Base-by-base conservation (phyloP, 352 stramenopile genomes). In the Detonula confervacea region DNA sequence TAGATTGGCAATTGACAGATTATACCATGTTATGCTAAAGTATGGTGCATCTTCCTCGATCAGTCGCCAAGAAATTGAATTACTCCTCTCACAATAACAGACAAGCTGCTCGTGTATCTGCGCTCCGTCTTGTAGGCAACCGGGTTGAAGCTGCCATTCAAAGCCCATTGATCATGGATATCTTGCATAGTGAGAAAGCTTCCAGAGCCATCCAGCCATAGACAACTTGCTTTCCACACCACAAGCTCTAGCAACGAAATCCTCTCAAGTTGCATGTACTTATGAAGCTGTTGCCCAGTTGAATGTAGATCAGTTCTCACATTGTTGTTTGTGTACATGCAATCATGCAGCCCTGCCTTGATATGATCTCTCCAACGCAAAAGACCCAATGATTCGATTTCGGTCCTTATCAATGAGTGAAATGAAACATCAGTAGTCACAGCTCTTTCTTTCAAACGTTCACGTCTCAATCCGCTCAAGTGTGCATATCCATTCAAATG, bases 181-280 rank as follows among this genome's bases (percentile, higher is more conserved):
- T 73, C 64, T 65, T 73, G 64, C 64, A 73, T 73, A 20, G 64
- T 64, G 18, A 2, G 20, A 54, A 73, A 73, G 30, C 11, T 54
- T 35, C 35, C 25, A 11, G 64, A 73, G 18, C 49, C 64, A 73
- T 73, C 64, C 12, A 73, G 52, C 27, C 51, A 59, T 0, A 73
- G 8, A 27, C 46, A 73, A 24, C 49, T 73, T 37, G 47, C 64
- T 73, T 73, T 73, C 47, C 64, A 73, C 0, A 64, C 64, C 27
- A 51, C 64, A 25, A 73, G 49, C 37, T 73, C 64, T 9, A 64
- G 35, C 64, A 73, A 22, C n/a, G 64, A 73, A 1, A 22, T 73
- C 27, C 49, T 61, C 64, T 73, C 64, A 30, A 73, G 64, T 20
- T 62, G 62, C n/a, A 3, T 49, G 39, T 49, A 49, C 39, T 49